A percentile compares a stretch with the other conserved stretches of the same genome.
phyloP scores from a whole-genome alignment of 1,139 yeast genomes.

The Pneumocystis jirovecii region DNA sequence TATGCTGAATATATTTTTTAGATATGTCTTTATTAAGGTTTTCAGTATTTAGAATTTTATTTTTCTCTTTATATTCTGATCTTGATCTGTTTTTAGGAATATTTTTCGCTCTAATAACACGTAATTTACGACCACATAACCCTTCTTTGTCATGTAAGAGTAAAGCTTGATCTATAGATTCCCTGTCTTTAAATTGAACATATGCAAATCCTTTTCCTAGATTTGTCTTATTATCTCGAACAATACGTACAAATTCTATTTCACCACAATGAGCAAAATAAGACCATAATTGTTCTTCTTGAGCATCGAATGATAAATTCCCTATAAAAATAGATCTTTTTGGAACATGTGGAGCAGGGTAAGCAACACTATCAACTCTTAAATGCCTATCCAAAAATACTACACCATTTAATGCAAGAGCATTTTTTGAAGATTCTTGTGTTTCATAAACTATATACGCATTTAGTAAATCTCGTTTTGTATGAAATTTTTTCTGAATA shows the following conservation, averaged over 20 bases:
- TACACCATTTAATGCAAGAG: constrained; percentile 46
- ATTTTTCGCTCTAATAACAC: constrained; percentile 66
- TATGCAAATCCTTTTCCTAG: constrained; percentile 96
- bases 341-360: constrained; percentile 68
- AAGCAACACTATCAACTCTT: constrained; percentile 82
- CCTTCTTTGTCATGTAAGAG: constrained; percentile 59
- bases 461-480: constrained; percentile 64
- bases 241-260: constrained; percentile 75
- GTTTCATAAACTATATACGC: constrained; percentile 69
- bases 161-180: constrained; percentile 70
- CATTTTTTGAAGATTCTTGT: constrained; percentile 39
- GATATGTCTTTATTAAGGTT: background rate
- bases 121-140: constrained; percentile 40
- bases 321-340: constrained; percentile 84
- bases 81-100: constrained; percentile 19
- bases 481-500: constrained; percentile 64
- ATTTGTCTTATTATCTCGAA: constrained; percentile 85
- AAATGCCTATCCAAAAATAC: constrained; percentile 60
- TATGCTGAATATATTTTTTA: background rate
- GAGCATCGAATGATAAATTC: constrained; percentile 81
- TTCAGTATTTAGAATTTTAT: background rate
- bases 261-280: constrained; percentile 51
- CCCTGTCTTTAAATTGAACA: constrained; percentile 74
- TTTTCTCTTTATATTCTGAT: background rate
- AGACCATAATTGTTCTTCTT: constrained; percentile 77